These are phyloP conservation scores for Ophiocordyceps australis DNA, from an alignment of 2,329 filamentous ascomycete genomes.

Conservation along the genomic window DNA sequence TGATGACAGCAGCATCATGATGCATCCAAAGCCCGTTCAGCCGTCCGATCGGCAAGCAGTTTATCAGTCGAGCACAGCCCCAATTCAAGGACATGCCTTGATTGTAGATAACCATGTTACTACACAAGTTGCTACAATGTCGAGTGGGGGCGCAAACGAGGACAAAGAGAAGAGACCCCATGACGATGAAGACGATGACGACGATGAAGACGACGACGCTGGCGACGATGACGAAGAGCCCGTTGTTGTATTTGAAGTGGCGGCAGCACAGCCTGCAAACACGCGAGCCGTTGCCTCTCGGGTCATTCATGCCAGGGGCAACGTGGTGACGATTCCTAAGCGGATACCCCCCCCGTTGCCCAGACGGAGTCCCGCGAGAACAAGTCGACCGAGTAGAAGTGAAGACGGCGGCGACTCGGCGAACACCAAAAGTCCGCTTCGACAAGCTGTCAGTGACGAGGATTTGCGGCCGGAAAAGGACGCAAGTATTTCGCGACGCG, in stretches of 20 bases:
- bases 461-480: conserved; percentile 3
- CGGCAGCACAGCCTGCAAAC: conserved; percentile 32
- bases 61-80: no score
- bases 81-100: conserved; percentile 9
- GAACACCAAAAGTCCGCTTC: conserved; percentile 28
- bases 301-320: conserved; percentile 53
- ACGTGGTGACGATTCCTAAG: conserved; percentile 73
- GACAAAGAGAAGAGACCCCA: conserved; percentile 10
- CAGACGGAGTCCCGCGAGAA: conserved; percentile 52
- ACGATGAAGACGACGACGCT: conserved; percentile 23
- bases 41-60: conserved; percentile 21
- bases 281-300: conserved; percentile 44
- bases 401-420: conserved; percentile 42
- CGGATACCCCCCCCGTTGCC: conserved; percentile 63
- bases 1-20: conserved; percentile 41
- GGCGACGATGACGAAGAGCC: conserved; percentile 39
- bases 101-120: not conserved
- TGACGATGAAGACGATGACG: conserved; percentile 8
- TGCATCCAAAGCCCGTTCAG: conserved; percentile 31
- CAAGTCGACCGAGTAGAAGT: conserved; percentile 29
- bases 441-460: conserved; percentile 23
- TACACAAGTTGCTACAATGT: conserved; percentile 1
- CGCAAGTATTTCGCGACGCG: not conserved
- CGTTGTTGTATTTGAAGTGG: conserved; percentile 52
- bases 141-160: conserved; percentile 6